Evolutionary conservation across 805 yeast species (phyloP).

Genomic region (Kregervanrija delftensis): DNA sequence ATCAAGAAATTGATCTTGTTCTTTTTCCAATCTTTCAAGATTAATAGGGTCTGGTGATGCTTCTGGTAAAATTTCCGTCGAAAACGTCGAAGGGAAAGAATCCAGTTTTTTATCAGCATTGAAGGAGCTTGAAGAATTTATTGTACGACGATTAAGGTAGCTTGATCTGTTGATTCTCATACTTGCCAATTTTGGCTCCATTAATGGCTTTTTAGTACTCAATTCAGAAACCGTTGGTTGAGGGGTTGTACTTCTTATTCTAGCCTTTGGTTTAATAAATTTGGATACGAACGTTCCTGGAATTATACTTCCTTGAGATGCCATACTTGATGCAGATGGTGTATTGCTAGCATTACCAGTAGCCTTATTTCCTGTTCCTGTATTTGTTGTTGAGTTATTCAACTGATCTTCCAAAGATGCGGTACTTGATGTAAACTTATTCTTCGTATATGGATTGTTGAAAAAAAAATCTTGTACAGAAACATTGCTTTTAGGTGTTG

Average conservation of each 20-base stretch:
- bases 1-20: slow-evolving; percentile 8
- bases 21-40: slow-evolving; percentile 3
- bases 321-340: no score
- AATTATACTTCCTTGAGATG: neutral
- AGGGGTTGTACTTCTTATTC: slow-evolving; percentile 9
- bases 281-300: neutral
- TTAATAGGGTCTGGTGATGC: neutral
- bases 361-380: no score
- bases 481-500: slow-evolving; percentile 14
- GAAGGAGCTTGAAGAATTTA: slow-evolving; percentile 6
- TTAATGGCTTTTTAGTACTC: neutral
- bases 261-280: slow-evolving; percentile 22
- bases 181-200: slow-evolving; percentile 13
- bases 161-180: slow-evolving; percentile 11
- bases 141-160: slow-evolving; percentile 4
- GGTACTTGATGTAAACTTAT: slow-evolving; percentile 10
- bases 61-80: neutral
- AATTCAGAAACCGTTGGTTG: slow-evolving; percentile 6
- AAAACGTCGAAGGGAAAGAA: slow-evolving; percentile 9
- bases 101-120: slow-evolving; percentile 4
- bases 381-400: no score
- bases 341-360: no score
- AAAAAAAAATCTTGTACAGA: slow-evolving; percentile 52
- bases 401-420: slow-evolving; percentile 8
- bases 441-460: slow-evolving; percentile 22